Base-by-base conservation (phyloP, 805 yeast species). In the Lipomyces orientalis region DNA sequence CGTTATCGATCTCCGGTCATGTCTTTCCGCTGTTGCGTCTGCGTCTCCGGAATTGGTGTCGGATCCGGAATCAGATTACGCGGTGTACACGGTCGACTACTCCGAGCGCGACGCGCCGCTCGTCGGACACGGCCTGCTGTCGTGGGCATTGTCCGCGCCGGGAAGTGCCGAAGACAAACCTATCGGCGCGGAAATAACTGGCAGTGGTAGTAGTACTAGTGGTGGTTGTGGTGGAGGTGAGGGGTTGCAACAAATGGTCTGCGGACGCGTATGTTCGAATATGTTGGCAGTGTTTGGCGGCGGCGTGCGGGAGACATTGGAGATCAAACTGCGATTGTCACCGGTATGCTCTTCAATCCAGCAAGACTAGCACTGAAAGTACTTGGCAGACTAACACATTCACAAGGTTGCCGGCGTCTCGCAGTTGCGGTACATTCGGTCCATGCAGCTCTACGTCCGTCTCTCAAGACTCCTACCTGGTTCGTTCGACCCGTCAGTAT, bases 71-170 rank as follows among this genome's bases (percentile, higher is more conserved):
- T 52, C 69, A 46, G 83, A 81, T 61, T 81, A 75, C 71, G 77
- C 80, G 34, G 81, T 81, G 5, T 81, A 81, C 67, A 75, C 81
- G 2, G 77, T 73, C 19, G 83, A 81, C 72, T 76, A 75, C 66
- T 73, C 79, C 12, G 83, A 81, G 64, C 75, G 73, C 19, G 81
- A 73, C 58, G 67, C 69, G 56, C 83, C 83, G 12, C 68, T 78
- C 39, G 80, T 79, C 58, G 81, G 82, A 33, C 82, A 81, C 67
- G 83, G 83, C 14, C 67, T 75, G 65, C 72, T 81, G 12, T 75
- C 80, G 7, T 73, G 73, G 65, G 73, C 66, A 8, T 57, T 71
- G 39, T 9, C 66, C 1, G 57, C 68, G 5, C 19, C 66, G 49
- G 33, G 31, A 9, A 19, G 19, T 52, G 63, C 54, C 35, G 54